Evolutionary conservation across 2,329 filamentous ascomycete species (phyloP).

Genomic region (Nakataea oryzae): DNA sequence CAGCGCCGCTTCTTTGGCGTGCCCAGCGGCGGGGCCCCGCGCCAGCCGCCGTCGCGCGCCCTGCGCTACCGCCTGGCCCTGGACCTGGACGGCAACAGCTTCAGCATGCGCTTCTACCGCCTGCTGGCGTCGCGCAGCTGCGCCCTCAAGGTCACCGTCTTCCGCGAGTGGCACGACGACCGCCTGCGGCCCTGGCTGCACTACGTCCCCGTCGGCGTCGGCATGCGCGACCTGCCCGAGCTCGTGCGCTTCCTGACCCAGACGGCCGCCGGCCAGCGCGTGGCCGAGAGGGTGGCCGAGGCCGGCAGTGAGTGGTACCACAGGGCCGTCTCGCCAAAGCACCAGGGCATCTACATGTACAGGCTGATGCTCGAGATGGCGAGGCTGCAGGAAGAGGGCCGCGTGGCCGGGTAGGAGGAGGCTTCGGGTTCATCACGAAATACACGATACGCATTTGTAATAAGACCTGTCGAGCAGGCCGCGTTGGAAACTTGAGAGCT

Average conservation of each 20-base stretch:
- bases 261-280: conserved; percentile 31
- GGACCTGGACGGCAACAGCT: conserved; percentile 42
- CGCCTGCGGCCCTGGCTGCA: conserved; percentile 41
- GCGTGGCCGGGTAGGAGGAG: neutral
- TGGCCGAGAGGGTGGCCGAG: conserved; percentile 39
- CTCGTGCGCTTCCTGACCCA: conserved; percentile 31
- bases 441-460: too few species aligned
- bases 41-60: conserved; percentile 8
- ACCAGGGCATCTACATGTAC: conserved; percentile 50
- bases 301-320: conserved; percentile 41
- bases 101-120: conserved; percentile 38
- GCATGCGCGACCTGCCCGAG: conserved; percentile 37
- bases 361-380: conserved; percentile 46
- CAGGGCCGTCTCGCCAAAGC: conserved; percentile 41
- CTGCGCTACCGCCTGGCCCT: conserved; percentile 28
- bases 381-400: conserved; percentile 23
- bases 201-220: conserved; percentile 37
- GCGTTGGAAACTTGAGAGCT: too few species aligned
- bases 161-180: conserved; percentile 45
- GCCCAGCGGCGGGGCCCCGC: conserved; percentile 1
- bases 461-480: too few species aligned
- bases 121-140: conserved; percentile 31
- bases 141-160: conserved; percentile 36
- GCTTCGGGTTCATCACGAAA: neutral
- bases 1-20: conserved; percentile 6